These are phyloP conservation scores for Alternaria sp. DNA, from an alignment of 2,329 filamentous ascomycete species.

Conservation along the genomic window DNA sequence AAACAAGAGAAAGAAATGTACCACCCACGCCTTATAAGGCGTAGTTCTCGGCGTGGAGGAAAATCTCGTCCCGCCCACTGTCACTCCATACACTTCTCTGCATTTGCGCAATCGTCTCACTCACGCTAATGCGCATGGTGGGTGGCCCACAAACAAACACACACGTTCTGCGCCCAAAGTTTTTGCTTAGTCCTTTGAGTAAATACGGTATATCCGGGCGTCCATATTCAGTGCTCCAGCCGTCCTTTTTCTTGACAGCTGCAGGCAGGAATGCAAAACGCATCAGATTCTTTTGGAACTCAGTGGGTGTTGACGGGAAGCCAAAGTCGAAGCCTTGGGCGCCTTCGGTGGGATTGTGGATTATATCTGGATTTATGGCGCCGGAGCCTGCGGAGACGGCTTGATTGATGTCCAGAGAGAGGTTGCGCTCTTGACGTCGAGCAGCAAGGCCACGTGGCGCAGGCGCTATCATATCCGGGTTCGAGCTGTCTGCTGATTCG, in stretches of 20 bases:
- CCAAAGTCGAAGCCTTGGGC: conserved; percentile 62
- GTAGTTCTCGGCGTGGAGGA: conserved; percentile 95
- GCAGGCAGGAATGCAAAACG: conserved; percentile 81
- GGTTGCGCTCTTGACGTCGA: conserved; percentile 53
- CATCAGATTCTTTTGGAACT: conserved; percentile 89
- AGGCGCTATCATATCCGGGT: conserved; percentile 40
- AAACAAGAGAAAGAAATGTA: conserved; percentile 12
- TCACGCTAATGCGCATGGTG: conserved; percentile 85
- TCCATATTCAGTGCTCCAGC: conserved; percentile 93
- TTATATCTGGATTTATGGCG: conserved; percentile 56
- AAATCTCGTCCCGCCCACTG: conserved; percentile 84
- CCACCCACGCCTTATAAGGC: conserved; percentile 66
- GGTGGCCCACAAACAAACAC: conserved; percentile 94
- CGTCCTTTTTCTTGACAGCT: conserved; percentile 64
- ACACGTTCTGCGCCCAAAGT: conserved; percentile 81
- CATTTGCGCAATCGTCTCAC: conserved; percentile 81
- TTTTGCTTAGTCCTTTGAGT: conserved; percentile 82
- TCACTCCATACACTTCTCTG: conserved; percentile 86
- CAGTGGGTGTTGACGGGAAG: conserved; percentile 82
- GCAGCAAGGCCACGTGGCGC: conserved; percentile 45
- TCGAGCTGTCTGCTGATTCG: conserved; percentile 31
- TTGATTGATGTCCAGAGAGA: conserved; percentile 54
- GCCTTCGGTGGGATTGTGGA: conserved; percentile 23
- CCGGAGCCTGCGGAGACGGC: conserved; percentile 44
- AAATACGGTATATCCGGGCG: conserved; percentile 88